Conservation (phyloP, 495 filamentous ascomycete species). For the Talaromyces proteolyticus region DNA sequence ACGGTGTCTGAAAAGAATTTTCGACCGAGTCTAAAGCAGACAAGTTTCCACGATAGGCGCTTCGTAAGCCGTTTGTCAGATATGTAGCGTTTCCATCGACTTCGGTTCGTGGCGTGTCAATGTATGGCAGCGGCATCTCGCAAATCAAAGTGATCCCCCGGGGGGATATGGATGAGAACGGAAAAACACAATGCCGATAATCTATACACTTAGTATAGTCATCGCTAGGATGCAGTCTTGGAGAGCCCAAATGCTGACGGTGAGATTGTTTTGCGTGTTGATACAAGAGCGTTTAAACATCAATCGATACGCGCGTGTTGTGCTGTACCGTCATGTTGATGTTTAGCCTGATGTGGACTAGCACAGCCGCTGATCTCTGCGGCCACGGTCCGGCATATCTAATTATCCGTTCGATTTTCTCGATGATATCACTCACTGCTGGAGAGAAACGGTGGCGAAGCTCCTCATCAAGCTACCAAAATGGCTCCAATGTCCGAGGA, state of each 20-base stretch:
- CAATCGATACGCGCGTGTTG: background rate
- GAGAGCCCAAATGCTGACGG: too few relatives aligned
- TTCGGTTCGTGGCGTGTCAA: constrained; percentile 78
- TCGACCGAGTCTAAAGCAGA: constrained; percentile 76
- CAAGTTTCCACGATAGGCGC: constrained; percentile 37
- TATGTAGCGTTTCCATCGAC: constrained; percentile 71
- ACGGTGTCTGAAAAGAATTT: constrained; percentile 79
- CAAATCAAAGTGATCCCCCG: background rate
- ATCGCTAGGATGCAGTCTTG: too few relatives aligned
- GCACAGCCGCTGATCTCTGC: constrained; percentile 3
- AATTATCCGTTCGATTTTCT: constrained; percentile 3
- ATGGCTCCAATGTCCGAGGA: constrained; percentile 43
- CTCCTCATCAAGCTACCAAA: constrained; percentile 2
- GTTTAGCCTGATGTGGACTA: constrained; percentile 32
- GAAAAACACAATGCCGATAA: too few relatives aligned
- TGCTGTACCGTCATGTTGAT: constrained; percentile 31
- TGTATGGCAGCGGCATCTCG: constrained; percentile 46
- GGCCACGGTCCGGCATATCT: background rate
- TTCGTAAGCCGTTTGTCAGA: constrained; percentile 53
- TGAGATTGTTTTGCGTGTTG: too few relatives aligned
- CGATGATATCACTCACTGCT: constrained; percentile 1
- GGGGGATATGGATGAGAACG: background rate
- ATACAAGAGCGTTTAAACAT: background rate
- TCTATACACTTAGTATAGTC: background rate
- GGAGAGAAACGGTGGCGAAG: constrained; percentile 1